These are phyloP conservation scores for Backusella australiensis DNA, from an alignment of 192 early-diverging fungal genomes.

Conservation along the genomic window DNA sequence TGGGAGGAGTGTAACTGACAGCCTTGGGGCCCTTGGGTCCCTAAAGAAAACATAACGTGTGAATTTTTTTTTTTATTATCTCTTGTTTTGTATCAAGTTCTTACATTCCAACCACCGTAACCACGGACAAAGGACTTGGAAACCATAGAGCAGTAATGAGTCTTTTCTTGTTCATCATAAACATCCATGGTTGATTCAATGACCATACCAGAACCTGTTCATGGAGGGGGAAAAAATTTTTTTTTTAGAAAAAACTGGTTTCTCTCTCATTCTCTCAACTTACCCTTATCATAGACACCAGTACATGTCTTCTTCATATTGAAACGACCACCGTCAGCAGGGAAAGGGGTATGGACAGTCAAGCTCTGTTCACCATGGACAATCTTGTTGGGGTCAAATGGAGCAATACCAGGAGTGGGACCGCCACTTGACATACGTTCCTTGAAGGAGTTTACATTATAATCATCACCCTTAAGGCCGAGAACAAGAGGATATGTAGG, in stretches of 20 bases:
- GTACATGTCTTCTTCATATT: conserved; percentile 50
- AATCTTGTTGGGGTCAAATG: conserved; percentile 62
- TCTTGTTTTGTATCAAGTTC: not conserved
- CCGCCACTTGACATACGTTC: conserved; percentile 43
- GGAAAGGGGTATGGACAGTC: conserved; percentile 58
- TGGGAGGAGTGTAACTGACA: conserved; percentile 46
- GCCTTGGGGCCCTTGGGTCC: conserved; percentile 70
- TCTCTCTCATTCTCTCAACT: not conserved
- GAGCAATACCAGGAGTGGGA: conserved; percentile 58
- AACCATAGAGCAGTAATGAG: conserved; percentile 44
- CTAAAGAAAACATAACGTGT: conserved; percentile 1
- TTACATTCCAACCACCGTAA: conserved; percentile 63
- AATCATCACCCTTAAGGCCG: conserved; percentile 46
- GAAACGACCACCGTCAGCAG: conserved; percentile 55
- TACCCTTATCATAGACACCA: conserved; percentile 74
- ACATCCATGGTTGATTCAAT: conserved; percentile 54
- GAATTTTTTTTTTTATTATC: conserved; percentile 4
- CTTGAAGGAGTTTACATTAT: conserved; percentile 32
- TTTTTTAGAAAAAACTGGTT: not conserved
- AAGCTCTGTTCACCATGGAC: conserved; percentile 73
- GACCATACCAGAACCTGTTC: conserved; percentile 54
- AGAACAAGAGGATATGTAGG: conserved; percentile 73
- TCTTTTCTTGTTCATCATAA: conserved; percentile 39
- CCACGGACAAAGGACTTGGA: conserved; percentile 66
- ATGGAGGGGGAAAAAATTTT: not conserved